phyloP scores from a whole-genome alignment of 106 monocot species.

The Phalaenopsis aphrodite region DNA sequence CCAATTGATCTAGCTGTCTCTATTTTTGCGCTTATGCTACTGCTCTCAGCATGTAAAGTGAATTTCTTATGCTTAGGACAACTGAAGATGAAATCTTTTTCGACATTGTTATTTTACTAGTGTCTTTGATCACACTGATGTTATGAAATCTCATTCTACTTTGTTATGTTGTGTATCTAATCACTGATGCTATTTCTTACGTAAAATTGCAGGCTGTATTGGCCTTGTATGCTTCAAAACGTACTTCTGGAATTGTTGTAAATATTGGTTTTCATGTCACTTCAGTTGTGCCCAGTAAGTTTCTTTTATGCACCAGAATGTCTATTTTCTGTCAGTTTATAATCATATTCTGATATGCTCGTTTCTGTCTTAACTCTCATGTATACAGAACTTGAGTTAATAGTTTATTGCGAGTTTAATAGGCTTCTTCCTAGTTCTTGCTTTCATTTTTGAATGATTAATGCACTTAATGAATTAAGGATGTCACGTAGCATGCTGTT shows the following conservation, averaged over 20 bases:
- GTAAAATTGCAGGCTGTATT: constrained; percentile 58
- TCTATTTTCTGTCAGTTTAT: neutral
- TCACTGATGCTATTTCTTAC: neutral
- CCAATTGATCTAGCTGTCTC: neutral
- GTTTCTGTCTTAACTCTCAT: neutral
- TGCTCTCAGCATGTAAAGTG: neutral
- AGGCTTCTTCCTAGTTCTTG: neutral
- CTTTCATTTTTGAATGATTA: neutral
- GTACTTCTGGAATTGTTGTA: constrained; percentile 90
- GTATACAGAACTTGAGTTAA: neutral
- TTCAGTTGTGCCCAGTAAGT: constrained; percentile 87
- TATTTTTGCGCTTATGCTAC: neutral
- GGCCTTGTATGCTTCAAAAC: constrained; percentile 83
- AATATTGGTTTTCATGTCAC: constrained; percentile 90
- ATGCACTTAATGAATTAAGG: neutral
- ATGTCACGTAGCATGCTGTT: neutral
- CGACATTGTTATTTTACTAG: neutral
- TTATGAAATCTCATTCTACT: neutral
- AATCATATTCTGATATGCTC: neutral
- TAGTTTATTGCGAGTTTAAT: neutral
- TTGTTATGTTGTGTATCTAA: neutral
- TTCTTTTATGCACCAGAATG: neutral
- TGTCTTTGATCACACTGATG: neutral
- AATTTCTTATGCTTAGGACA: neutral
- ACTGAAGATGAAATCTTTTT: neutral